phyloP scores from a whole-genome alignment of 768 basidiomycete species.

The Asterophora parasitica region DNA sequence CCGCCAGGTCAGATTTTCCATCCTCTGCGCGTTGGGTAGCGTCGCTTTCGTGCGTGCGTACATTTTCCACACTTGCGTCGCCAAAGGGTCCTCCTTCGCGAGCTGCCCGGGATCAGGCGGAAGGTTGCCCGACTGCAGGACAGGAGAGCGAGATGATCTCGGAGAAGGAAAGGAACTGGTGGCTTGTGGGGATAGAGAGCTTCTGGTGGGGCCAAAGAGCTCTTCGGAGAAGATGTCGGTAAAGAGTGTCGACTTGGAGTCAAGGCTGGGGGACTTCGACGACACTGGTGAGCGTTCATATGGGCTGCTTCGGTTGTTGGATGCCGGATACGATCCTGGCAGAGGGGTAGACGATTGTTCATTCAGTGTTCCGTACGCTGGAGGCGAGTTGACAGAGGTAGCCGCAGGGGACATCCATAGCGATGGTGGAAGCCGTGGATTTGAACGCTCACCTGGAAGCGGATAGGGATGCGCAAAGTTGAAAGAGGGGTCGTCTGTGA shows the following conservation, averaged over 20 bases:
- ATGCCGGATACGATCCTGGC: constrained; percentile 27
- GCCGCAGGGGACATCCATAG: constrained; percentile 80
- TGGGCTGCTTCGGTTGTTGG: constrained; percentile 31
- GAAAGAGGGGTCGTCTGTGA: constrained; percentile 11
- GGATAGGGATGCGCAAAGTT: constrained; percentile 21
- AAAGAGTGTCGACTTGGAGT: constrained; percentile 60
- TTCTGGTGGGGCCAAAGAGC: constrained; percentile 42
- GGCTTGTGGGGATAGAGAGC: constrained; percentile 35
- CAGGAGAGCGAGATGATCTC: constrained; percentile 63
- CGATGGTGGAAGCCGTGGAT: constrained; percentile 61
- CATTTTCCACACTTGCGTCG: constrained; percentile 97
- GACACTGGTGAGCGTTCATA: constrained; percentile 32
- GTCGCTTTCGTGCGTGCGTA: constrained; percentile 87
- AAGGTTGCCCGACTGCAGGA: constrained; percentile 43
- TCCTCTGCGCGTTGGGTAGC: constrained; percentile 86
- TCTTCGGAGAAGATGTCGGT: constrained; percentile 70
- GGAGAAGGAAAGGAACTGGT: constrained; percentile 63
- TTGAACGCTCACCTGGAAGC: constrained; percentile 44
- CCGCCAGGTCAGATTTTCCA: constrained; percentile 98
- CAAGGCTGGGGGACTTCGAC: constrained; percentile 39
- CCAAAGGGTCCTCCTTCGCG: constrained; percentile 84
- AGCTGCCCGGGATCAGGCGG: constrained; percentile 57
- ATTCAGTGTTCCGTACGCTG: constrained; percentile 35
- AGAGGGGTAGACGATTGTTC: constrained; percentile 31
- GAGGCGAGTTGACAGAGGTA: constrained; percentile 39